Conservation (phyloP, 1,139 yeast genomes). For the Diutina sp. region DNA sequence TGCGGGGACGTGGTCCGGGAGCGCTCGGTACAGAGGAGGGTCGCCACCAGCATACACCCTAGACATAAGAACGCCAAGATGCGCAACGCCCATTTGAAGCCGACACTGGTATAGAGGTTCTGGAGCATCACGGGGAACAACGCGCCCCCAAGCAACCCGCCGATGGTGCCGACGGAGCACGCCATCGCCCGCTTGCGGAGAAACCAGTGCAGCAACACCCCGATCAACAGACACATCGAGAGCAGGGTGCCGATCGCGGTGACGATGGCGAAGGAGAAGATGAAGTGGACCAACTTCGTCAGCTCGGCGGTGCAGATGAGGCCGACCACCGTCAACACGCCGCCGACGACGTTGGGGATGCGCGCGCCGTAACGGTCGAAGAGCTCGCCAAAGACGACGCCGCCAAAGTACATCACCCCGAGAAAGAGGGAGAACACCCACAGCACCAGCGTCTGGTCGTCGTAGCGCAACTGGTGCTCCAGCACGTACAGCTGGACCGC, state of each 20-base stretch:
- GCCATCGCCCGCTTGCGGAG: conserved; percentile 41
- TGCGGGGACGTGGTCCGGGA: neutral
- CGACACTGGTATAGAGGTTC: conserved; percentile 28
- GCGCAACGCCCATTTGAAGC: conserved; percentile 54
- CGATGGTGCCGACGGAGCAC: conserved; percentile 43
- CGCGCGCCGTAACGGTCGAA: conserved; percentile 46
- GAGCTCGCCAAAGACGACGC: conserved; percentile 48
- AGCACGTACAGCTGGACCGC: conserved; percentile 7
- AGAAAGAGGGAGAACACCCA: conserved; percentile 54
- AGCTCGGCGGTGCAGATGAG: conserved; percentile 42
- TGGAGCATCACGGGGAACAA: conserved; percentile 44
- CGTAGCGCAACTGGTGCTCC: conserved; percentile 5
- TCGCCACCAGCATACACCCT: conserved; percentile 16
- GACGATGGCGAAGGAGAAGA: conserved; percentile 41
- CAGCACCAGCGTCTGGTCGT: conserved; percentile 13
- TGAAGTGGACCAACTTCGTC: conserved; percentile 40
- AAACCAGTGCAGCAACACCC: conserved; percentile 54
- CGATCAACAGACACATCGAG: conserved; percentile 45
- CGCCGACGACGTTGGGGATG: conserved; percentile 32
- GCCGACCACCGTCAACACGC: conserved; percentile 32
- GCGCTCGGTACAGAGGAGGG: conserved; percentile 6
- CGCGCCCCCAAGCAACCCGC: conserved; percentile 54
- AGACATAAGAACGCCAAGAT: conserved; percentile 38
- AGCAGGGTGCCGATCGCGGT: conserved; percentile 48
- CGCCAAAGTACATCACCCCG: conserved; percentile 44